Conservation (phyloP, 208 protist species). For the Wallacemonas collosoma region DNA sequence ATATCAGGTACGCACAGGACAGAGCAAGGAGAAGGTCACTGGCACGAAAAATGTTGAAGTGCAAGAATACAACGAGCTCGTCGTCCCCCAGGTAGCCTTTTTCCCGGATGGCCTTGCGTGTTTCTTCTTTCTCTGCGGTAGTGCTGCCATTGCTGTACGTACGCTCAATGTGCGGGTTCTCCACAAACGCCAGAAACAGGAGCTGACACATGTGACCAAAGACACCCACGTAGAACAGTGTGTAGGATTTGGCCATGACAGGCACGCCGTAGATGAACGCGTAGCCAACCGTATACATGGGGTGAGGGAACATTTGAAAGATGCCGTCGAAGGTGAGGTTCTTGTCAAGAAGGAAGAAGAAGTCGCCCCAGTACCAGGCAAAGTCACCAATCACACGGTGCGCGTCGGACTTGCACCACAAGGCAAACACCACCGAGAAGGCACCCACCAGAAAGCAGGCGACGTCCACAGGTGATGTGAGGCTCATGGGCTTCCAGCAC, state of each 20-base stretch:
- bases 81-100: slow-evolving; percentile 42
- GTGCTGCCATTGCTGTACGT: slow-evolving; percentile 52
- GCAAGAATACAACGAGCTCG: slow-evolving; percentile 75
- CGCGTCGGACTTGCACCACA: slow-evolving; percentile 95
- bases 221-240: slow-evolving; percentile 92
- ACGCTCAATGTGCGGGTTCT: slow-evolving; percentile 92
- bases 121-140: not conserved
- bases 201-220: slow-evolving; percentile 93
- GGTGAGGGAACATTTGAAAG: slow-evolving; percentile 95
- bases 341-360: slow-evolving; percentile 95
- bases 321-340: slow-evolving; percentile 94
- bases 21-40: slow-evolving; percentile 83
- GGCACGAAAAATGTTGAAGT: slow-evolving; percentile 79
- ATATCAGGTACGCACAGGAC: slow-evolving; percentile 58
- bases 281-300: slow-evolving; percentile 96
- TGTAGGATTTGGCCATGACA: slow-evolving; percentile 92
- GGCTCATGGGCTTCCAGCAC: slow-evolving; percentile 52
- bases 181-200: slow-evolving; percentile 91
- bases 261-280: slow-evolving; percentile 93
- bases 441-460: slow-evolving; percentile 71
- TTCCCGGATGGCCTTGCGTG: slow-evolving; percentile 13
- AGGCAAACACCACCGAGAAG: slow-evolving; percentile 79
- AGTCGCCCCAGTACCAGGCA: slow-evolving; percentile 97
- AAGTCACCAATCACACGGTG: slow-evolving; percentile 95
- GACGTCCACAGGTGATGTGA: slow-evolving; percentile 46